These are phyloP conservation scores for Nicotiana knightiana DNA, from an alignment of 257 asterid genomes.

Conservation along the genomic window DNA sequence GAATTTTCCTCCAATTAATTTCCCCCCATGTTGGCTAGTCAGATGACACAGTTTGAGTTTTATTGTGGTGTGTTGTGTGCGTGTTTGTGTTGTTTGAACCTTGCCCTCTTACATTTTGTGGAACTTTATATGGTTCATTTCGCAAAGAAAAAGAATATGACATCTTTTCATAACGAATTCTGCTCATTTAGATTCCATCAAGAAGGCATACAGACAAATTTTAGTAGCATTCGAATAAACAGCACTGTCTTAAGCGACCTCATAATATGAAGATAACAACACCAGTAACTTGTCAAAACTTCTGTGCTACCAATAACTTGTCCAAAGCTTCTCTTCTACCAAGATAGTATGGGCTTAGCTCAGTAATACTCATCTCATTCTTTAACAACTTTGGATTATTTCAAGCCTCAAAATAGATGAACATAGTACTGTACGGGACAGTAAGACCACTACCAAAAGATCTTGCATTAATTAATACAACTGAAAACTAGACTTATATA, in stretches of 20 bases:
- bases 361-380: background rate
- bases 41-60: background rate
- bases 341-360: background rate
- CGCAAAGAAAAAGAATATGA: background rate
- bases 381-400: background rate
- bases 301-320: background rate
- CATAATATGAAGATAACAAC: background rate
- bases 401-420: background rate
- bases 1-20: too few relatives aligned
- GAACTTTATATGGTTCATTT: background rate
- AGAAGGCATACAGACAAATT: too few relatives aligned
- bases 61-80: background rate
- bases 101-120: background rate
- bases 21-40: background rate
- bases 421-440: background rate
- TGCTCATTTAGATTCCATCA: conserved; percentile 68
- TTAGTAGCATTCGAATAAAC: background rate
- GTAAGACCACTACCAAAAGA: background rate
- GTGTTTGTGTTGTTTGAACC: background rate
- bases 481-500: background rate
- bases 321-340: background rate
- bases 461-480: background rate
- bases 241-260: background rate
- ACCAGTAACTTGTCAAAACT: background rate
- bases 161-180: background rate